Evolutionary conservation across 1,284 basidiomycete species (phyloP).

Genomic region (Marasmius tenuissimus): DNA sequence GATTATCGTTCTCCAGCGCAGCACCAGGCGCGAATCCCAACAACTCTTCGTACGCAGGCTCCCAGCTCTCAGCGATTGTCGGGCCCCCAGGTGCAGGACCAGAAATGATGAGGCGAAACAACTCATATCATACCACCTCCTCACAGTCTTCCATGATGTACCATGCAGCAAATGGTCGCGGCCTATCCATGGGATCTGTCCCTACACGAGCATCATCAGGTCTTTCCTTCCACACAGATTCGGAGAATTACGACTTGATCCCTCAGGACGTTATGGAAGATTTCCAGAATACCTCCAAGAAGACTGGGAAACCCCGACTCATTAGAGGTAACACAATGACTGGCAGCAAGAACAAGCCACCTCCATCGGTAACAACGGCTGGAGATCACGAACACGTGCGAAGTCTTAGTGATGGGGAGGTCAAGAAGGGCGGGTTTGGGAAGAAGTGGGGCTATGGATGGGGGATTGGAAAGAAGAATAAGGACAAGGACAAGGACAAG

Average conservation of each 20-base stretch:
- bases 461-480: slow-evolving; percentile 61
- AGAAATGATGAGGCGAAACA: neutral
- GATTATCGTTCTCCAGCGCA: slow-evolving; percentile 42
- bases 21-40: slow-evolving; percentile 17
- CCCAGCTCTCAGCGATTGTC: neutral
- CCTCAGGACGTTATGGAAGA: slow-evolving; percentile 16
- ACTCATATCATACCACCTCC: slow-evolving; percentile 8
- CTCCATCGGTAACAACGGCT: neutral
- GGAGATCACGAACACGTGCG: slow-evolving; percentile 2
- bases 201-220: slow-evolving; percentile 3
- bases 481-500: slow-evolving; percentile 47
- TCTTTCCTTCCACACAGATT: slow-evolving; percentile 56
- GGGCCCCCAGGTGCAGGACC: neutral
- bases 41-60: slow-evolving; percentile 18
- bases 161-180: neutral
- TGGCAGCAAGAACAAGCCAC: slow-evolving; percentile 34
- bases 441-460: slow-evolving; percentile 66
- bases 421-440: slow-evolving; percentile 22
- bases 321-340: slow-evolving; percentile 55
- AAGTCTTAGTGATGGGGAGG: neutral
- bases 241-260: slow-evolving; percentile 53
- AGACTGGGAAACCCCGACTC: slow-evolving; percentile 39
- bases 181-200: neutral
- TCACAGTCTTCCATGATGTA: slow-evolving; percentile 6
- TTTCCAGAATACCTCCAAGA: slow-evolving; percentile 12